A percentile compares a stretch with the other conserved stretches of the same genome.
These are phyloP conservation scores for Mycosphaerella sp. DNA, from an alignment of 2,329 filamentous ascomycete genomes.

Conservation along the genomic window DNA sequence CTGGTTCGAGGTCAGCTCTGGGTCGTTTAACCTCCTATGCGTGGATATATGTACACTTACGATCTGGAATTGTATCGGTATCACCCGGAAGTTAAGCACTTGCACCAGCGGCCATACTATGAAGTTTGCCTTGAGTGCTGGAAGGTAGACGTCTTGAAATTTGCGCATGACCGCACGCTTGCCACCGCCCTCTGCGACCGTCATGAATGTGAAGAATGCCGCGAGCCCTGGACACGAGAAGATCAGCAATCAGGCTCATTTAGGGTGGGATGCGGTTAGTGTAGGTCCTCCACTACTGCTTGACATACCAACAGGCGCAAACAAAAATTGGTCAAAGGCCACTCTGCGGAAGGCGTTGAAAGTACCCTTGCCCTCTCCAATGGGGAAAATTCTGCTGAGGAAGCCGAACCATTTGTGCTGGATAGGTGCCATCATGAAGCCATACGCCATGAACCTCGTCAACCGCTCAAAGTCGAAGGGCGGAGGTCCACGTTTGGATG, in stretches of 20 bases:
- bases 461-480: constrained; percentile 94
- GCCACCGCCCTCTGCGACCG: constrained; percentile 85
- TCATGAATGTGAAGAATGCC: constrained; percentile 94
- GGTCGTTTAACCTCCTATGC: no score
- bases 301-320: constrained; percentile 71
- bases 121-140: constrained; percentile 92
- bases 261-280: neutral
- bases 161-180: constrained; percentile 72
- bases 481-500: constrained; percentile 56
- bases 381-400: constrained; percentile 72
- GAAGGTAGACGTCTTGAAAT: constrained; percentile 87
- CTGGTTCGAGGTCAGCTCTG: constrained; percentile 42
- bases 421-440: constrained; percentile 89
- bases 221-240: constrained; percentile 53
- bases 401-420: constrained; percentile 97
- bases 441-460: constrained; percentile 93
- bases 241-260: neutral
- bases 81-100: constrained; percentile 90
- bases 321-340: constrained; percentile 84
- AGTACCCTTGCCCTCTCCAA: constrained; percentile 52
- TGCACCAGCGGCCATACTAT: constrained; percentile 93
- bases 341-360: constrained; percentile 81
- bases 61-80: constrained; percentile 94
- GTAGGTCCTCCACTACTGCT: neutral
- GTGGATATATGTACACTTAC: constrained; percentile 52